Base-by-base conservation (phyloP, 805 yeast genomes). In the Torulaspora delbrueckii region DNA sequence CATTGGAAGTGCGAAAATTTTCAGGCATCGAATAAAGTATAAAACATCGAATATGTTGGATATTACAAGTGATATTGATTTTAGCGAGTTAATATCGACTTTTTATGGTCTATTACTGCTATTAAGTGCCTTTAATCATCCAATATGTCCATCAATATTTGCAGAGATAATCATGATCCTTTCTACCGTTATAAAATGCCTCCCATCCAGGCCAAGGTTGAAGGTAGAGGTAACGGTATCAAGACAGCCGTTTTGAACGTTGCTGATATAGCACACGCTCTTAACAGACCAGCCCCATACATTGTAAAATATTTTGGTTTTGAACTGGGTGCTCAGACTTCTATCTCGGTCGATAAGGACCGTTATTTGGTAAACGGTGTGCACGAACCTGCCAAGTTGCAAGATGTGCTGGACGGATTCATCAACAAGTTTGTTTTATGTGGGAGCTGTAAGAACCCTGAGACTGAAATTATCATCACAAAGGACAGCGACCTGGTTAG, bases 111-210 rank as follows among this genome's bases (percentile, higher is more conserved):
- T 19, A 34, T 34, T 22, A 12, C 10, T 19, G 14, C 25, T 5
- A 9, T 31, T 14, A 5, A 31, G 6, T 14, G 12, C 4, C 3
- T 31, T 31, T 31, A 14, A 12, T 12, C 5, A 19, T 27, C 19
- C 37, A 40, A 36, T 26, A 88, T 88, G 96, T 85, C 96, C 45
- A 84, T 91, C 65, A 91, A 93, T 70, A 91, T 93, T 61, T 84
- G 96, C 70, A 89, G 99, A 76, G 96, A 89, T 64, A 93, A 91
- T 75, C 82, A 85, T 62, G 99, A 93, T 74, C 97, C 97, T 37
- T 93, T 93, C 70, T 93, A 93, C 81, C 96, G 99, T 75, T 93
- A 93, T 72, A 93, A 93, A 75, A 93, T 93, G 99, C 99, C 99
- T 65, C 85, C 95, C 35, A 84, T 93, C 70, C 95, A 86, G 72